Evolutionary conservation across 2,329 filamentous ascomycete species (phyloP).

Genomic region (Xylaria sp.): DNA sequence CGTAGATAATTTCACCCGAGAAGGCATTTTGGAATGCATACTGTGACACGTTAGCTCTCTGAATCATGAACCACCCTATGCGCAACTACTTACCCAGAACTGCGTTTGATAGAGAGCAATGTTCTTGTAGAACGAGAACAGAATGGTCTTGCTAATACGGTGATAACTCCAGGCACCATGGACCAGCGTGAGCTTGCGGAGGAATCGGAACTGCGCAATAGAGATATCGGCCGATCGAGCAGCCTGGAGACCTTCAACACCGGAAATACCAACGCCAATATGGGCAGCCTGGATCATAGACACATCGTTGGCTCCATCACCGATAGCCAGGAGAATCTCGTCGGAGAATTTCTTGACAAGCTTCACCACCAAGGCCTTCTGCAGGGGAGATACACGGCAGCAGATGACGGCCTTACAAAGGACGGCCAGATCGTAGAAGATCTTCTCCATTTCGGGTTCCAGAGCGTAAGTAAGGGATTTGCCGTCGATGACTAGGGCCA

Average conservation of each 20-base stretch:
- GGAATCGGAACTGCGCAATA: constrained; percentile 91
- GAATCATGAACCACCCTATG: not conserved
- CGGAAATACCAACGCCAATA: constrained; percentile 95
- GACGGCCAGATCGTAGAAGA: constrained; percentile 87
- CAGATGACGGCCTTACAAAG: constrained; percentile 99
- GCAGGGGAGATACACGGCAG: constrained; percentile 90
- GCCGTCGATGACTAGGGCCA: constrained; percentile 92
- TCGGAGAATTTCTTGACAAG: constrained; percentile 89
- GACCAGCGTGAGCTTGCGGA: constrained; percentile 88
- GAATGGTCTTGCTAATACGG: constrained; percentile 89
- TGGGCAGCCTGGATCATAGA: constrained; percentile 99
- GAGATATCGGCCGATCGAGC: constrained; percentile 92
- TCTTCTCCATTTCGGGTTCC: constrained; percentile 87
- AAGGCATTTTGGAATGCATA: constrained; percentile 98
- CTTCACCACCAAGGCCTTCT: constrained; percentile 97
- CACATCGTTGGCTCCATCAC: constrained; percentile 97
- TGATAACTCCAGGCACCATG: constrained; percentile 98
- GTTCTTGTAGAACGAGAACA: constrained; percentile 99
- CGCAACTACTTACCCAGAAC: constrained; percentile 70
- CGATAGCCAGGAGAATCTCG: constrained; percentile 90
- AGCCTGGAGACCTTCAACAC: constrained; percentile 92
- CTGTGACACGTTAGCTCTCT: constrained; percentile 38
- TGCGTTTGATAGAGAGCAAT: constrained; percentile 98
- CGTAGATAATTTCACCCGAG: constrained; percentile 95
- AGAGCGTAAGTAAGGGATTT: constrained; percentile 91